Percentiles rank a stretch among this genome's conserved stretches.
Conservation (phyloP, 371 early-diverging fungal species). For the Blastocladiella emersonii region DNA sequence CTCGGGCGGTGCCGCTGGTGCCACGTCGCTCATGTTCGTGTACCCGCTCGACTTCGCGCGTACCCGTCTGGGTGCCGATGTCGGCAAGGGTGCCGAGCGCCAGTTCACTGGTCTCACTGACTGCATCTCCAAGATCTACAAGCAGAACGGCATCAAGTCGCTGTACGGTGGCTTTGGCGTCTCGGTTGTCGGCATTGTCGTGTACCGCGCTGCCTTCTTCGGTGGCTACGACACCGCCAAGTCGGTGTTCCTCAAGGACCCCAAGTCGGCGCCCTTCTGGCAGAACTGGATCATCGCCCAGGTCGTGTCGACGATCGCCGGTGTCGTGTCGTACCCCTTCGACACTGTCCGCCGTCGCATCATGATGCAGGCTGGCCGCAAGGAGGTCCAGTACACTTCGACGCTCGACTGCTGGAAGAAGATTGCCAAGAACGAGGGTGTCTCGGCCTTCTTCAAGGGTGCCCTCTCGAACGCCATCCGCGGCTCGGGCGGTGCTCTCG, state of each 20-base stretch:
- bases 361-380: slow-evolving; percentile 63
- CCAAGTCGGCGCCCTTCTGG: slow-evolving; percentile 29
- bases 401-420: slow-evolving; percentile 54
- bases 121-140: slow-evolving; percentile 45
- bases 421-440: slow-evolving; percentile 53
- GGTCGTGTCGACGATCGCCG: slow-evolving; percentile 34
- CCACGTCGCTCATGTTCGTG: slow-evolving; percentile 53
- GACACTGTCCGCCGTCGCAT: slow-evolving; percentile 39
- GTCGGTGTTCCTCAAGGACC: slow-evolving; percentile 31
- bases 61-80: slow-evolving; percentile 62
- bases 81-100: slow-evolving; percentile 49
- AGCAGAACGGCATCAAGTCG: slow-evolving; percentile 53
- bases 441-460: slow-evolving; percentile 66
- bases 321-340: slow-evolving; percentile 36
- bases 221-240: slow-evolving; percentile 64
- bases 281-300: slow-evolving; percentile 31
- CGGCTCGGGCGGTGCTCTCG: slow-evolving; percentile 68
- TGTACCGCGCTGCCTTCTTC: slow-evolving; percentile 81
- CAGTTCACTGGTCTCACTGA: slow-evolving; percentile 78
- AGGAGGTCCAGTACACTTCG: slow-evolving; percentile 54
- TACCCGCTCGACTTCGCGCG: slow-evolving; percentile 65
- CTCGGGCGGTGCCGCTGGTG: slow-evolving; percentile 65
- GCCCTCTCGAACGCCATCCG: slow-evolving; percentile 68
- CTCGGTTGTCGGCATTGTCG: slow-evolving; percentile 66
- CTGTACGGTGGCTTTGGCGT: slow-evolving; percentile 80